Evolutionary conservation across 2,329 filamentous ascomycete genomes (phyloP), one percentile per base, ranked within the genome.

Genomic region (Biscogniauxia marginata): DNA sequence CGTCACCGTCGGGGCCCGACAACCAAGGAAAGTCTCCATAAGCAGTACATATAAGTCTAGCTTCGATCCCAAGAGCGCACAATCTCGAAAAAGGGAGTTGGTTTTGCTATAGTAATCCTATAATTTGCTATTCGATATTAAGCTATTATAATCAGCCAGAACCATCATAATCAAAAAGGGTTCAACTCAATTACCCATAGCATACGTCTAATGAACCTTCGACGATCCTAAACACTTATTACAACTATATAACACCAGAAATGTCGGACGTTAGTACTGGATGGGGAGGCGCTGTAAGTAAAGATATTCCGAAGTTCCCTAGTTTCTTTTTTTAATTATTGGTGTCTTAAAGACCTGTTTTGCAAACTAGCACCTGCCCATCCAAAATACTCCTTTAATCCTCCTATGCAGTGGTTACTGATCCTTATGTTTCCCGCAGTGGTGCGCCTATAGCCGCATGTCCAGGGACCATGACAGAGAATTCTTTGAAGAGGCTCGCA

Each of bases 401-500:
- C n/a, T n/a, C n/a, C n/a, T n/a, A n/a, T n/a, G n/a, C n/a, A n/a
- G n/a, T n/a, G n/a, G n/a, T n/a, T n/a, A n/a, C n/a, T n/a, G n/a
- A n/a, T n/a, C n/a, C n/a, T n/a, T n/a, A n/a, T n/a, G n/a, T 22
- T 46, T 16, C 19, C 7, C 16, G 1, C 48, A 50, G 49, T 53
- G 51, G 51, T 53, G 51, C 24, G 44, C 46, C 4, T 53, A 53
- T 11, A 45, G 51, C 46, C 51, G 47, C 25, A 52, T 47, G 49
- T 49, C 49, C 13, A 25, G 49, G 18, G 19, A 54, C 16, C 52
- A 58, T 46, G 53, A 55, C 20, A 20, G 20, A 7, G 53, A 50
- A 11, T 58, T 58, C 56, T 58, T 55, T 23, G 30, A 46, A 6
- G 50, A 50, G 18, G 53, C 34, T 7, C 53, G 50, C 11, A 11